A percentile compares a stretch with the other conserved stretches of the same genome.
These are phyloP conservation scores for Polychytrium aggregatum DNA, from an alignment of 192 early-diverging fungal genomes.

Conservation along the genomic window DNA sequence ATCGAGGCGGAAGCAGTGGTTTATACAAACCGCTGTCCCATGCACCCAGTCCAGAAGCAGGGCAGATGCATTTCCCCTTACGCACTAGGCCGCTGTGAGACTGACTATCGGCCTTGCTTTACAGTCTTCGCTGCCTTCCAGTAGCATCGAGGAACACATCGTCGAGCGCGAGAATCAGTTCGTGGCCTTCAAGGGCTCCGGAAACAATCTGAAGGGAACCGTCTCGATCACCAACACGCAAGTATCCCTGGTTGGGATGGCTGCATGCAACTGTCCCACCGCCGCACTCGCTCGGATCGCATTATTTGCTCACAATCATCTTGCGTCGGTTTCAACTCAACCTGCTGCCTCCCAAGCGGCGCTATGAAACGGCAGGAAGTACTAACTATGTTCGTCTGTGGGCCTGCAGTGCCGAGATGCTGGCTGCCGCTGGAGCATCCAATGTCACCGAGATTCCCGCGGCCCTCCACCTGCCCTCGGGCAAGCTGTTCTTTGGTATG, in stretches of 20 bases:
- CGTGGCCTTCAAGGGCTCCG: constrained; percentile 35
- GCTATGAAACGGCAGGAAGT: background rate
- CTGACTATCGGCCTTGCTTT: background rate
- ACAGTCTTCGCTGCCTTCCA: constrained; percentile 11
- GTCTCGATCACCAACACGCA: background rate
- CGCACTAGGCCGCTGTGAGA: background rate
- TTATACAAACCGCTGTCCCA: constrained; percentile 1
- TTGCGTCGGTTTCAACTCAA: background rate
- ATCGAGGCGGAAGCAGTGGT: background rate
- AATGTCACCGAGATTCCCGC: constrained; percentile 37
- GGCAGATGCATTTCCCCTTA: background rate
- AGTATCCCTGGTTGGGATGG: background rate
- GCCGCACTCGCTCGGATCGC: too few relatives aligned
- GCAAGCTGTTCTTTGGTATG: constrained; percentile 82
- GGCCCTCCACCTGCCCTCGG: constrained; percentile 70
- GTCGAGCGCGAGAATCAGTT: constrained; percentile 22
- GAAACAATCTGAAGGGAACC: constrained; percentile 32
- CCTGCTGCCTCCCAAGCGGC: background rate
- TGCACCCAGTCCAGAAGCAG: background rate
- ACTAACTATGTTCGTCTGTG: background rate
- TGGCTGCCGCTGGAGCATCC: too few relatives aligned
- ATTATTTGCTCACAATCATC: background rate
- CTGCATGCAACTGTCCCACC: background rate
- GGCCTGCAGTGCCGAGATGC: too few relatives aligned
- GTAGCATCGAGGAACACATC: constrained; percentile 33